A percentile compares a stretch with the other conserved stretches of the same genome.
Evolutionary conservation across 257 asterid species (phyloP).

Genomic region (Gentiana straminea): DNA sequence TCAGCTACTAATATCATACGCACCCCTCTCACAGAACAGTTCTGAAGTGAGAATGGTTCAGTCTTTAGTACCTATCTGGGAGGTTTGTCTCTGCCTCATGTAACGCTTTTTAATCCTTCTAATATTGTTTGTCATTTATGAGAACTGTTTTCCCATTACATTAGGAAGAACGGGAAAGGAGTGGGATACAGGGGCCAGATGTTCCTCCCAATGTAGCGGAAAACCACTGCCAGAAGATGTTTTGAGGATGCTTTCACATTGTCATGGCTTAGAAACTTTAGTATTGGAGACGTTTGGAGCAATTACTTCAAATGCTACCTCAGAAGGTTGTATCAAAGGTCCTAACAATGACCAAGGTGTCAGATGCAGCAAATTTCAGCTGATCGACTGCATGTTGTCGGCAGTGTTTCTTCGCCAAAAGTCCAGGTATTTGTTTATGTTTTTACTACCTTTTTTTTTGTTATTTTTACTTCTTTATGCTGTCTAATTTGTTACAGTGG

Average conservation of each 20-base stretch:
- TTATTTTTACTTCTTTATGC: no score
- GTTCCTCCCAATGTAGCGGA: conserved; percentile 41
- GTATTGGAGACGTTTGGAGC: conserved; percentile 26
- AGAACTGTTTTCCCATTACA: conserved; percentile 13
- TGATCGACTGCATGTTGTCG: conserved; percentile 27
- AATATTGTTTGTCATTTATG: not conserved
- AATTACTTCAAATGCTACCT: conserved; percentile 23
- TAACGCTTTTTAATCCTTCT: not conserved
- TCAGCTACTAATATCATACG: conserved; percentile 48
- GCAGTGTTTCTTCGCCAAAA: conserved; percentile 24
- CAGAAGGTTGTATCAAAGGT: conserved; percentile 27
- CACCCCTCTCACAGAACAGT: conserved; percentile 60
- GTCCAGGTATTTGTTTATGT: conserved; percentile 38
- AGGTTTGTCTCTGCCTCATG: conserved; percentile 41
- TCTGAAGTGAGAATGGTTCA: conserved; percentile 78
- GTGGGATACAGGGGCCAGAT: conserved; percentile 42
- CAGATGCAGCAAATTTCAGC: conserved; percentile 16
- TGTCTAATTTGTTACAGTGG: not conserved
- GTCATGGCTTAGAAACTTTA: conserved; percentile 37
- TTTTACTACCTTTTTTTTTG: not conserved
- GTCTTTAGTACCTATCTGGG: conserved; percentile 93
- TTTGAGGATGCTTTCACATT: conserved; percentile 52
- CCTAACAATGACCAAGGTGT: conserved; percentile 22
- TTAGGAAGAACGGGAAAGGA: conserved; percentile 81
- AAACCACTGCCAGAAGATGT: conserved; percentile 69